phyloP scores from a whole-genome alignment of 768 basidiomycete genomes.

The Lanmaoa rubissima region DNA sequence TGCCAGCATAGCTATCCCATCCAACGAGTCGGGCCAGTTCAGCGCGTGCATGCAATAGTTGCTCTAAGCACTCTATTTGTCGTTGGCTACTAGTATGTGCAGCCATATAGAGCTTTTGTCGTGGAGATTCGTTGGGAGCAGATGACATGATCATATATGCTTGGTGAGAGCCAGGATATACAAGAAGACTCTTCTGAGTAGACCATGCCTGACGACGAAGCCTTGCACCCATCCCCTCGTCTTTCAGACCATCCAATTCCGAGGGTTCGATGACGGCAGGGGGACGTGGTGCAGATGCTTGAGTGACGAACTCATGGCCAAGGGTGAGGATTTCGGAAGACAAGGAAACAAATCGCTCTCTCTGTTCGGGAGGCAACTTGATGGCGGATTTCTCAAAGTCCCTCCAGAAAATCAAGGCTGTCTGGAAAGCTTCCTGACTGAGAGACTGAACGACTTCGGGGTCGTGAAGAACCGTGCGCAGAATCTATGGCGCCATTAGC shows the following conservation, averaged over 20 bases:
- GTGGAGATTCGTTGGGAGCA: conserved; percentile 79
- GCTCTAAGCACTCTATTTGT: conserved; percentile 76
- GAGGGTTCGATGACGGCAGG: conserved; percentile 67
- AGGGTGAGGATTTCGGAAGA: conserved; percentile 88
- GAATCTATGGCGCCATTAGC: conserved; percentile 46
- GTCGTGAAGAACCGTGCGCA: conserved; percentile 69
- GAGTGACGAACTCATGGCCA: conserved; percentile 81
- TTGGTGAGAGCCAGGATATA: conserved; percentile 85
- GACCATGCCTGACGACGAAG: conserved; percentile 74
- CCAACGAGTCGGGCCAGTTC: conserved; percentile 85
- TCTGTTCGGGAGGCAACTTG: conserved; percentile 73
- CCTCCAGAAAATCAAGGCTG: conserved; percentile 90
- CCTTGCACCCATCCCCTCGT: conserved; percentile 72
- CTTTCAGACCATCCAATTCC: conserved; percentile 71
- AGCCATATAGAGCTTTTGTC: conserved; percentile 80
- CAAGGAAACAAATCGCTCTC: conserved; percentile 81
- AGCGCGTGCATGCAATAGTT: conserved; percentile 70
- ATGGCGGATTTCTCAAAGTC: conserved; percentile 99
- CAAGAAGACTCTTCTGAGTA: conserved; percentile 69
- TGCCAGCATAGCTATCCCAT: conserved; percentile 79
- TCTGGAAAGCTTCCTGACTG: conserved; percentile 73
- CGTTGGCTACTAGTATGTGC: conserved; percentile 71
- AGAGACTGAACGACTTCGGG: conserved; percentile 62
- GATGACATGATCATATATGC: conserved; percentile 93
- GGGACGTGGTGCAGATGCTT: conserved; percentile 58